A percentile compares a stretch with the other conserved stretches of the same genome.
Evolutionary conservation across 2,329 filamentous ascomycete genomes (phyloP).

Genomic region (Penicillium sp.): DNA sequence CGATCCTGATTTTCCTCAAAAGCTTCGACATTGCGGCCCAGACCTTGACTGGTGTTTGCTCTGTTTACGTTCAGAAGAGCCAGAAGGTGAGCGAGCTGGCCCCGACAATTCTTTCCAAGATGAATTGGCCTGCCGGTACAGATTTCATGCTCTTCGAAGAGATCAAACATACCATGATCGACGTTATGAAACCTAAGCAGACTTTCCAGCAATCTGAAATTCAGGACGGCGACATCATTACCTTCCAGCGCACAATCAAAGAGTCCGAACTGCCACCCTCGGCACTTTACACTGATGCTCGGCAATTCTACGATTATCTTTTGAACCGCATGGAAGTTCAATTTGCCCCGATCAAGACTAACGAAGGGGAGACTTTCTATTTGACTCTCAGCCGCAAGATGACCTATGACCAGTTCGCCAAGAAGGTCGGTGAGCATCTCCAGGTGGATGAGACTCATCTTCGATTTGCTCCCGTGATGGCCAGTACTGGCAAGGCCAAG

Average conservation of each 20-base stretch:
- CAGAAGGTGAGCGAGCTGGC: slow-evolving; percentile 85
- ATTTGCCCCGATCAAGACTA: slow-evolving; percentile 64
- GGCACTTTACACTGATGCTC: slow-evolving; percentile 63
- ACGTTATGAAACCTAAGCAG: slow-evolving; percentile 85
- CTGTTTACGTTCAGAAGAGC: slow-evolving; percentile 82
- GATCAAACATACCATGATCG: slow-evolving; percentile 98
- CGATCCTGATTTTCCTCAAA: slow-evolving; percentile 87
- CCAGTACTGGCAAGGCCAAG: slow-evolving; percentile 73
- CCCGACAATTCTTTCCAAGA: slow-evolving; percentile 71
- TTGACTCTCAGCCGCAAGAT: slow-evolving; percentile 83
- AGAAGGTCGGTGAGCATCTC: slow-evolving; percentile 76
- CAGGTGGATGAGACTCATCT: slow-evolving; percentile 79
- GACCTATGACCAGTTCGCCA: slow-evolving; percentile 80
- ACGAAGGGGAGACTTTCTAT: slow-evolving; percentile 65
- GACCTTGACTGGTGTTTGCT: slow-evolving; percentile 70
- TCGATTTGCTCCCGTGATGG: slow-evolving; percentile 84
- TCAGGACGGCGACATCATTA: slow-evolving; percentile 95
- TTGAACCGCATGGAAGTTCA: slow-evolving; percentile 76
- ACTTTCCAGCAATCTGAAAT: slow-evolving; percentile 88
- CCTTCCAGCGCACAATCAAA: slow-evolving; percentile 71
- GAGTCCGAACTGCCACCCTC: slow-evolving; percentile 40
- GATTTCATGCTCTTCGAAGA: slow-evolving; percentile 82
- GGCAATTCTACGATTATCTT: slow-evolving; percentile 90
- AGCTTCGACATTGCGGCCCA: slow-evolving; percentile 80
- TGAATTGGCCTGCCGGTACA: slow-evolving; percentile 80